Conservation (phyloP, 2,329 filamentous ascomycete species). For the Zymoseptoria tritici region DNA sequence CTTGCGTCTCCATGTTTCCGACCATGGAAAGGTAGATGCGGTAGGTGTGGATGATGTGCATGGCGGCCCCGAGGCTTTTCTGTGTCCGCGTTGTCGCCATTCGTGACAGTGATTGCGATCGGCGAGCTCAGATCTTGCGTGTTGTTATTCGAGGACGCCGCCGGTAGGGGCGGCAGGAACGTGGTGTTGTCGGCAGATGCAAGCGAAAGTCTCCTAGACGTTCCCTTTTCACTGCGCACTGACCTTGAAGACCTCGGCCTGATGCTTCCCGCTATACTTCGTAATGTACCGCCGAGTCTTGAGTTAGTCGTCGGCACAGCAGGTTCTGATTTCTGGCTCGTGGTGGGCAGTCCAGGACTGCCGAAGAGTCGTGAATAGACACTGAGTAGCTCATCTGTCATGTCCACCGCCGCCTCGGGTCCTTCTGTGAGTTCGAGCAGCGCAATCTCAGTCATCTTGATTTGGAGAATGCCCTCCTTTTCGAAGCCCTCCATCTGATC, state of each 20-base stretch:
- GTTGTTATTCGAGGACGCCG: constrained; percentile 14
- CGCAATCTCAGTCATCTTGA: constrained; percentile 89
- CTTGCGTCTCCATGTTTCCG: neutral
- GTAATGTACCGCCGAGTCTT: constrained; percentile 32
- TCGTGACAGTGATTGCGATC: constrained; percentile 71
- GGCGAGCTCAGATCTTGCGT: constrained; percentile 19
- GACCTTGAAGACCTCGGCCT: constrained; percentile 46
- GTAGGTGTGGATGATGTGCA: constrained; percentile 31
- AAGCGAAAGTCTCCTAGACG: constrained; percentile 16
- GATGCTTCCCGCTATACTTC: constrained; percentile 62
- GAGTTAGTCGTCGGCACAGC: constrained; percentile 18
- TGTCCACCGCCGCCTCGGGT: constrained; percentile 77
- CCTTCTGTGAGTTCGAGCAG: constrained; percentile 79
- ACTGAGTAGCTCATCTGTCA: constrained; percentile 73
- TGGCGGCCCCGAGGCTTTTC: constrained; percentile 31
- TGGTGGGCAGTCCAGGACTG: constrained; percentile 39
- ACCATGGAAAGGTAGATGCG: constrained; percentile 27
- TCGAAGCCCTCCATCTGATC: constrained; percentile 78
- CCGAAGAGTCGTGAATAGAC: constrained; percentile 79
- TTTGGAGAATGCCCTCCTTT: constrained; percentile 80
- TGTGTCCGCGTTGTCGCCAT: constrained; percentile 44
- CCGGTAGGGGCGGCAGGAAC: constrained; percentile 8
- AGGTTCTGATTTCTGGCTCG: constrained; percentile 44
- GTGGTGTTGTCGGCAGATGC: constrained; percentile 15
- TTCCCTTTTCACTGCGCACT: constrained; percentile 32